Evolutionary conservation across 345 rosid species (phyloP).

Genomic region (Gossypium raimondii): DNA sequence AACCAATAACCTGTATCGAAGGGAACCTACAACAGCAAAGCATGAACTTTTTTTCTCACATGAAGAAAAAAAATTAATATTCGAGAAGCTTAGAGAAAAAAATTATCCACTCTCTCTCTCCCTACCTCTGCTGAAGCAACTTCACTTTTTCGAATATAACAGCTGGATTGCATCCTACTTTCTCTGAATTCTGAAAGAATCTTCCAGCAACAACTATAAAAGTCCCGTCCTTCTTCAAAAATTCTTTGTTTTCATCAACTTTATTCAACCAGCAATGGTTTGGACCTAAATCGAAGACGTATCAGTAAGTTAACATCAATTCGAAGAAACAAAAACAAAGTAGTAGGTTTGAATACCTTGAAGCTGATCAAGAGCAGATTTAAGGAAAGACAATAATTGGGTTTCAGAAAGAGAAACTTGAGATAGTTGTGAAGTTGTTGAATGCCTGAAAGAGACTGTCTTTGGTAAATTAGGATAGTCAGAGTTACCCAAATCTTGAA

Average conservation of each 20-base stretch:
- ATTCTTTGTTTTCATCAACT: constrained; percentile 30
- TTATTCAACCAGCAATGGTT: constrained; percentile 76
- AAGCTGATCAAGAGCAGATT: constrained; percentile 41
- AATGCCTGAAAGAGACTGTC: constrained; percentile 49
- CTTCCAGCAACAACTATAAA: constrained; percentile 54
- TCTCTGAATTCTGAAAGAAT: constrained; percentile 35
- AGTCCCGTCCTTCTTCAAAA: constrained; percentile 43
- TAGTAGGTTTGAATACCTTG: constrained; percentile 42
- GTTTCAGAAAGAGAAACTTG: constrained; percentile 27
- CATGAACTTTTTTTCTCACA: constrained; percentile 6
- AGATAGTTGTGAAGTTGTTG: constrained; percentile 42
- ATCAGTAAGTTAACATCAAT: neutral
- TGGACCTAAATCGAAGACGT: constrained; percentile 38
- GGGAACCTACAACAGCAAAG: constrained; percentile 53
- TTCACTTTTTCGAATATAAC: constrained; percentile 56
- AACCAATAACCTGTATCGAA: constrained; percentile 49
- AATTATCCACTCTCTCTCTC: neutral
- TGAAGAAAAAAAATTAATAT: constrained; percentile 10
- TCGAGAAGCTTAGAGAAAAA: constrained; percentile 3
- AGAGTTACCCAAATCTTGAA: neutral
- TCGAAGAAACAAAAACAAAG: neutral
- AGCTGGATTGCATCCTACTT: constrained; percentile 21
- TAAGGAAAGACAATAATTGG: constrained; percentile 43
- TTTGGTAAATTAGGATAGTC: constrained; percentile 36
- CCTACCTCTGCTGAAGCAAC: constrained; percentile 73